These are phyloP conservation scores for Gleditsia sinensis DNA, from an alignment of 306 rosid genomes.

Conservation along the genomic window DNA sequence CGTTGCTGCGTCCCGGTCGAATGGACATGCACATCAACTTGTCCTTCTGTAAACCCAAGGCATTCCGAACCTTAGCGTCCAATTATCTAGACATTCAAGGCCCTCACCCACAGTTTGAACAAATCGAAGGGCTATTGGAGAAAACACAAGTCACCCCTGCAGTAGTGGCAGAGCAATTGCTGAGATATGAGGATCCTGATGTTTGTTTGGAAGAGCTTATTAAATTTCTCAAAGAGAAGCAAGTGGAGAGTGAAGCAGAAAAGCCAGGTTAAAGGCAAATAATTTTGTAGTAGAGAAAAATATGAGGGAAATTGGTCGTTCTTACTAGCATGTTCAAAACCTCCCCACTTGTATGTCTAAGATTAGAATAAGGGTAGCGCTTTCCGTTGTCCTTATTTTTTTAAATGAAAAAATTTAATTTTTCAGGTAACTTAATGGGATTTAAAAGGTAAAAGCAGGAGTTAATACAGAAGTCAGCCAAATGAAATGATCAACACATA, in stretches of 20 bases:
- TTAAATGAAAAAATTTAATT: too few species aligned
- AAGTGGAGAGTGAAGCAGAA: background rate
- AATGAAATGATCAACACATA: too few species aligned
- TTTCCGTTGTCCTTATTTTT: too few species aligned
- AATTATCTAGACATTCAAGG: slow-evolving; percentile 49
- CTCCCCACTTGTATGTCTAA: too few species aligned
- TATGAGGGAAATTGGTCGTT: too few species aligned
- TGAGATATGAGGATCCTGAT: slow-evolving; percentile 52
- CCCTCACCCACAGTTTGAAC: slow-evolving; percentile 14
- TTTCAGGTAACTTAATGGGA: too few species aligned
- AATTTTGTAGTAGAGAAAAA: too few species aligned
- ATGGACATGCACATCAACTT: slow-evolving; percentile 70
- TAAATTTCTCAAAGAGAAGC: slow-evolving; percentile 32
- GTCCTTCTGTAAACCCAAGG: slow-evolving; percentile 50
- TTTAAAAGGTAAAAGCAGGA: too few species aligned
- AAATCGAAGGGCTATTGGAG: slow-evolving; percentile 44
- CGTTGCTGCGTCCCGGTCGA: slow-evolving; percentile 59
- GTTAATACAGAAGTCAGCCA: too few species aligned
- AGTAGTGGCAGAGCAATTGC: slow-evolving; percentile 52
- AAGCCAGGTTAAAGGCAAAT: background rate
- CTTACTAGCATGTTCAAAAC: too few species aligned
- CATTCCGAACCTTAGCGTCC: slow-evolving; percentile 40
- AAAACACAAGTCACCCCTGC: slow-evolving; percentile 51
- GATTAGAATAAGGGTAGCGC: too few species aligned
- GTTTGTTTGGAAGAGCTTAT: slow-evolving; percentile 34